phyloP scores from a whole-genome alignment of 495 filamentous ascomycete species.

The Hypoxylon perforatum region DNA sequence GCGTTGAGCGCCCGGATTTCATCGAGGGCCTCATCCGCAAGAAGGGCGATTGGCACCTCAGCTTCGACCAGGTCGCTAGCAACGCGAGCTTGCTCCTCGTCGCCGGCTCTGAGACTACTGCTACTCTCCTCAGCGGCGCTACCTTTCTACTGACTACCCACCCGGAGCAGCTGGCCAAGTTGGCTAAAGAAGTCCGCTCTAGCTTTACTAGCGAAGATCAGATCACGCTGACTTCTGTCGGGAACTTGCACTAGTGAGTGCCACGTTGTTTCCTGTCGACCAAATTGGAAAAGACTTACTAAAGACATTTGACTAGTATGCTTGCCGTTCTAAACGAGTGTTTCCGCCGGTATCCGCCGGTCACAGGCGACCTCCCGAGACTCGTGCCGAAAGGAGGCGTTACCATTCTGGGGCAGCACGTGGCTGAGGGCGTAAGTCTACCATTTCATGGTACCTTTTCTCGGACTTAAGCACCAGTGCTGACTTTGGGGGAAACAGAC shows the following conservation, averaged over 20 bases:
- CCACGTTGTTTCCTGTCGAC: not conserved
- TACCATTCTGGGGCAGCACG: slow-evolving; percentile 57
- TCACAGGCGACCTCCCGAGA: slow-evolving; percentile 59
- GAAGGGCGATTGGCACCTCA: slow-evolving; percentile 54
- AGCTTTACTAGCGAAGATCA: slow-evolving; percentile 61
- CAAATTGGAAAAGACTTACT: no score
- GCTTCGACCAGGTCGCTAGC: slow-evolving; percentile 49
- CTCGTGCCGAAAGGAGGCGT: slow-evolving; percentile 58
- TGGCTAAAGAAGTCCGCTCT: slow-evolving; percentile 62
- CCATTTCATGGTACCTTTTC: not conserved
- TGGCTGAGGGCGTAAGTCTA: slow-evolving; percentile 52
- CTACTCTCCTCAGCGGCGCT: slow-evolving; percentile 63
- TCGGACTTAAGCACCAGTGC: not conserved
- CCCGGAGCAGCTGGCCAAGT: slow-evolving; percentile 53
- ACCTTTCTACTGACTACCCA: slow-evolving; percentile 64
- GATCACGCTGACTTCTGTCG: slow-evolving; percentile 62
- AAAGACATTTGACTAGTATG: slow-evolving; percentile 39
- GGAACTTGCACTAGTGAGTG: slow-evolving; percentile 56
- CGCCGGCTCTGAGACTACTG: slow-evolving; percentile 71
- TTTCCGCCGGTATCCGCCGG: slow-evolving; percentile 69
- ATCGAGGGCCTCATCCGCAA: slow-evolving; percentile 62
- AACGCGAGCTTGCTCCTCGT: slow-evolving; percentile 60
- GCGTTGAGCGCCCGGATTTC: slow-evolving; percentile 56
- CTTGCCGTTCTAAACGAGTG: slow-evolving; percentile 67
- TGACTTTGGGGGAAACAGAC: slow-evolving; percentile 50